Evolutionary conservation across 305 asterid genomes (phyloP).

Genomic region (Withania somnifera): DNA sequence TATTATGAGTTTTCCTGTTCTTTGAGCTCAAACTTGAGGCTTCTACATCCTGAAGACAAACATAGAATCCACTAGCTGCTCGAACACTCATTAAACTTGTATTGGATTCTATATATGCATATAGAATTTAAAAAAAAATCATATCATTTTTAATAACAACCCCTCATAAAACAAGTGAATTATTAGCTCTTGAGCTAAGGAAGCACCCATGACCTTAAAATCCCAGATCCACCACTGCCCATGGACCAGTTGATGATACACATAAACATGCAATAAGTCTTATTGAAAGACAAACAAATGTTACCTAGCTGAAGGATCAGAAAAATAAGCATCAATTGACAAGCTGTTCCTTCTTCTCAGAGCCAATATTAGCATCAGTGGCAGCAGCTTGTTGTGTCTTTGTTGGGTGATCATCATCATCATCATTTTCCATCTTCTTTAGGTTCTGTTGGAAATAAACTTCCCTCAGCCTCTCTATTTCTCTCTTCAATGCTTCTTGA

Average conservation of each 20-base stretch:
- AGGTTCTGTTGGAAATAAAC: slow-evolving; percentile 57
- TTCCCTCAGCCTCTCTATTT: slow-evolving; percentile 80
- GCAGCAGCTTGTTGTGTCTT: slow-evolving; percentile 16
- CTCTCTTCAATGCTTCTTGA: slow-evolving; percentile 90
- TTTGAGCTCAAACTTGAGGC: neutral
- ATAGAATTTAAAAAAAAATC: no score
- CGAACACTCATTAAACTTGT: no score
- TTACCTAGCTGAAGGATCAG: slow-evolving; percentile 1
- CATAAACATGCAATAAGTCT: neutral
- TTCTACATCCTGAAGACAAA: no score
- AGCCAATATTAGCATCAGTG: slow-evolving; percentile 13
- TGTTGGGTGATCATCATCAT: neutral
- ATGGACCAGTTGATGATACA: neutral
- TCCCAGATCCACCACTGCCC: no score
- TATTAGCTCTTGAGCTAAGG: no score
- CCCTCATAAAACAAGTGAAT: no score
- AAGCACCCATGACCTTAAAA: no score
- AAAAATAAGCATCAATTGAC: slow-evolving; percentile 15
- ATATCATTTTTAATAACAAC: no score
- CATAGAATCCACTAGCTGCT: no score
- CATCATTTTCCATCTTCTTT: slow-evolving; percentile 47
- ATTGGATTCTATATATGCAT: no score
- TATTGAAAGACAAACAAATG: neutral
- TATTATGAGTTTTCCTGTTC: neutral
- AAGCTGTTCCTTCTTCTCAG: slow-evolving; percentile 36